Evolutionary conservation across 148 eudicot genomes (phyloP), one percentile per base, ranked within the genome.

Genomic region (Rhododendron vialii): DNA sequence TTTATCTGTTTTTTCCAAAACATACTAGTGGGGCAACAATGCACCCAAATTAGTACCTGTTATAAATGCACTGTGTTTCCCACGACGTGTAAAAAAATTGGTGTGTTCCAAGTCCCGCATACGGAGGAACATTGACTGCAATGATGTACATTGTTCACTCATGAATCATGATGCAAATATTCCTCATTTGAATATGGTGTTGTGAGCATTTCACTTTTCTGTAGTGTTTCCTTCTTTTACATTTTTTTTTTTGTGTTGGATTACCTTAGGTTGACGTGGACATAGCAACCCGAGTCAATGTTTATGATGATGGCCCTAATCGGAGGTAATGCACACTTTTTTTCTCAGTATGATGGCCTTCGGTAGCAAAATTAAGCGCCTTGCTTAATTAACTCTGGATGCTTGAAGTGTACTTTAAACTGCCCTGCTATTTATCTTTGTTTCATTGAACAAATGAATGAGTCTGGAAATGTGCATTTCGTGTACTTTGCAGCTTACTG

Each of bases 221-320:
- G n/a, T 38, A 41, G 51, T 85, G 24, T 5, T 61, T 74, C 36
- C 35, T 53, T 20, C n/a, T 76, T 82, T 26, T 28, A 22, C 69
- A 28, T 20, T 7, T 36, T 63, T 84, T n/a, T 47, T 36, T 41
- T 78, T 12, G 26, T 71, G 61, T 78, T 81, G 28, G 36, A 87
- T 75, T 83, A 80, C 41, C 41, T 47, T 92, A 96, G 99, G 87
- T 96, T 69, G 98, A 96, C 86, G 95, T 96, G 82, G 98, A 96
- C 82, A 93, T 96, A 76, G 99, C 97, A 84, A 96, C 98, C 51
- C 98, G 86, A 81, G 84, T 96, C 73, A 88, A 84, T 76, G 89
- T 96, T 63, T 85, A 80, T 57, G 95, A 94, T 45, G 99, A 96
- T 91, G 93, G 98, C 82, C 95, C 96, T 78, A 88, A 93, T 51